Conservation (phyloP, 306 rosid genomes). For the Prunus padus region DNA sequence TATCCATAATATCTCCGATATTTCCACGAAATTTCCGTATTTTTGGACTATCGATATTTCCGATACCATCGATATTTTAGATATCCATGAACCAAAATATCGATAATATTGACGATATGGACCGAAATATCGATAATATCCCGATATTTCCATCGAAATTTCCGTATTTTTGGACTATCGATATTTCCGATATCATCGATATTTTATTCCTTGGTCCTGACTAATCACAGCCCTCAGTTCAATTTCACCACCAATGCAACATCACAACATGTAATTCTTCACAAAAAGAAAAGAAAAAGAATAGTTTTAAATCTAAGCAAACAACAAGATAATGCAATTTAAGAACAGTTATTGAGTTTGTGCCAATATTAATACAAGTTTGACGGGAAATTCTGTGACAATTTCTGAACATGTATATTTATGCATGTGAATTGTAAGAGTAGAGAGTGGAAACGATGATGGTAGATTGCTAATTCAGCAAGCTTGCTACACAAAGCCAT, state of each 20-base stretch:
- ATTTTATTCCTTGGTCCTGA: too few relatives aligned
- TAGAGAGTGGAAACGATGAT: conserved; percentile 29
- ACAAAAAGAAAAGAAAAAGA: neutral
- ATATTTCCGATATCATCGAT: too few relatives aligned
- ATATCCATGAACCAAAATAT: too few relatives aligned
- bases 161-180: too few relatives aligned
- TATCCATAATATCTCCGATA: too few relatives aligned
- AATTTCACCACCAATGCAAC: neutral
- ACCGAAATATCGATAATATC: too few relatives aligned
- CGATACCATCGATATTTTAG: too few relatives aligned
- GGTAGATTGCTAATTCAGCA: conserved; percentile 39
- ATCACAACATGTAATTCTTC: neutral
- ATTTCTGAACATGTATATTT: conserved; percentile 10
- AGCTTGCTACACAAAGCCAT: conserved; percentile 34
- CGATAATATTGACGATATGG: too few relatives aligned
- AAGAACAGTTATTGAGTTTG: neutral
- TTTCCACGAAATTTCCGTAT: too few relatives aligned
- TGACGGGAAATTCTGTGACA: conserved; percentile 12
- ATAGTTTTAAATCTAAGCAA: neutral
- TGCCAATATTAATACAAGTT: neutral
- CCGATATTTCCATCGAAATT: too few relatives aligned
- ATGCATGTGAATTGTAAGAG: conserved; percentile 2
- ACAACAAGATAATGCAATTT: neutral
- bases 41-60: too few relatives aligned
- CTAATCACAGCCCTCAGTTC: neutral